Evolutionary conservation across 768 basidiomycete genomes (phyloP).

Genomic region (Ramaria sp.): DNA sequence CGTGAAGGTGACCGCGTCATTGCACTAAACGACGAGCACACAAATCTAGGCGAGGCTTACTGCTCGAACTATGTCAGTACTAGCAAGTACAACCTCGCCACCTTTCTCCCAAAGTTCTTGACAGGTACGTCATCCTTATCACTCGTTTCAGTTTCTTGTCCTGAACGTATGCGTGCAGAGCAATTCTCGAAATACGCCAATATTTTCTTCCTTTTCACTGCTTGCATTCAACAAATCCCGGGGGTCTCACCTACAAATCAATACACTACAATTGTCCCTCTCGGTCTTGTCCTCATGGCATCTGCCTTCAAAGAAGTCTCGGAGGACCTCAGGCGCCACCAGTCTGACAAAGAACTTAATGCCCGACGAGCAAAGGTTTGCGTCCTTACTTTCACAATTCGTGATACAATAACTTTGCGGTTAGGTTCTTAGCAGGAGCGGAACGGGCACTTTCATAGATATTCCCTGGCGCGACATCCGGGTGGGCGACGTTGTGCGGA

Average conservation of each 20-base stretch:
- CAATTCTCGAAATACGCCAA: conserved; percentile 99
- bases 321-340: conserved; percentile 96
- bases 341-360: conserved; percentile 89
- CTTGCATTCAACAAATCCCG: conserved; percentile 95
- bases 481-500: conserved; percentile 87
- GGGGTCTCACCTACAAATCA: conserved; percentile 92
- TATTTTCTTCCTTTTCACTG: conserved; percentile 96
- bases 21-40: conserved; percentile 63
- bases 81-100: conserved; percentile 84
- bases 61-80: conserved; percentile 82
- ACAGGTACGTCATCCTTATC: conserved; percentile 45
- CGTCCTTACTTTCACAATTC: conserved; percentile 36
- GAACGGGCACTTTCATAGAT: conserved; percentile 45
- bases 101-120: conserved; percentile 90
- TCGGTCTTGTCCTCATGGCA: conserved; percentile 79
- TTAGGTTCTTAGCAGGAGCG: conserved; percentile 7
- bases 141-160: not conserved
- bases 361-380: conserved; percentile 58
- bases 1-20: conserved; percentile 68
- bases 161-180: conserved; percentile 36
- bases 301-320: conserved; percentile 94
- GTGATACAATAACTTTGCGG: conserved; percentile 5
- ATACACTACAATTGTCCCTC: conserved; percentile 91
- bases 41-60: conserved; percentile 51
- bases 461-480: conserved; percentile 82